Conservation (phyloP, 495 filamentous ascomycete genomes). For the Trichoderma gamsii region DNA sequence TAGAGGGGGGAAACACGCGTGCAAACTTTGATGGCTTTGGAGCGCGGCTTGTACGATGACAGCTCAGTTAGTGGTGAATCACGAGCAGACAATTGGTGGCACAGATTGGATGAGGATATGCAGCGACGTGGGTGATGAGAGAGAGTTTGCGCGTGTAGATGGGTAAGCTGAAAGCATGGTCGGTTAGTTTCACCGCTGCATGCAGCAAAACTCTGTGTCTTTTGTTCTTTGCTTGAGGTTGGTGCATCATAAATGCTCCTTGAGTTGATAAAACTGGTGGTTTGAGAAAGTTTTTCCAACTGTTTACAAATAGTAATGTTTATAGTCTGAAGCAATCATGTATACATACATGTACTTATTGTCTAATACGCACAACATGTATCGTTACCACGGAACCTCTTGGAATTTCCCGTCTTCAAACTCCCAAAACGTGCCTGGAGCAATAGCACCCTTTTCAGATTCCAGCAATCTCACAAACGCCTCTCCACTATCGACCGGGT, state of each 20-base stretch:
- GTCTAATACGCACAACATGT: no score
- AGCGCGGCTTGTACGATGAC: not conserved
- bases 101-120: not conserved
- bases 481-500: conserved; percentile 31
- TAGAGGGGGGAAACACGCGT: not conserved
- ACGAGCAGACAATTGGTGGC: not conserved
- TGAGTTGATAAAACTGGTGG: no score
- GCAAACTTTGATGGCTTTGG: not conserved
- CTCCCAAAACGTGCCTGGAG: conserved; percentile 28
- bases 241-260: no score
- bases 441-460: conserved; percentile 24
- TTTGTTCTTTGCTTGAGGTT: no score
- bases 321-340: no score
- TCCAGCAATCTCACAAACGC: conserved; percentile 28
- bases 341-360: no score
- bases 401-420: conserved; percentile 32
- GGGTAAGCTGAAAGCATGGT: no score
- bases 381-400: conserved; percentile 35
- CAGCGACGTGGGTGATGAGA: not conserved
- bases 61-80: not conserved
- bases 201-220: no score
- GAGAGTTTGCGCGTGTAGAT: no score
- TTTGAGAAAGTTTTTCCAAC: no score
- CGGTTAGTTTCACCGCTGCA: no score
- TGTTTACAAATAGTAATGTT: no score